Evolutionary conservation across 148 eudicot species (phyloP).

Genomic region (Camellia granthamiana): DNA sequence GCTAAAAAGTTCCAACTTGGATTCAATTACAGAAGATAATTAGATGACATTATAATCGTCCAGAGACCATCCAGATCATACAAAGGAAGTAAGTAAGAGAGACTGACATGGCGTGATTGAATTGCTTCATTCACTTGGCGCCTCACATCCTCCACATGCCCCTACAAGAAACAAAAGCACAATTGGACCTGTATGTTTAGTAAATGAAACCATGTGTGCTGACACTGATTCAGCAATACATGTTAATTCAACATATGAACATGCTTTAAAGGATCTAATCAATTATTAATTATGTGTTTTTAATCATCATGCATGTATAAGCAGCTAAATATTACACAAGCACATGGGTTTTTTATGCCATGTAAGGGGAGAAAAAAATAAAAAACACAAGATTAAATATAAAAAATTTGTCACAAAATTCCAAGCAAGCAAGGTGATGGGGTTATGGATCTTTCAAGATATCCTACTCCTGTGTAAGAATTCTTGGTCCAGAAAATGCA

Average conservation of each 20-base stretch:
- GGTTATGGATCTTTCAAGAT: not conserved
- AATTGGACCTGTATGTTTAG: not conserved
- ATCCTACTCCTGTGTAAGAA: not conserved
- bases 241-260: not conserved
- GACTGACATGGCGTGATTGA: conserved; percentile 77
- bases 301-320: not conserved
- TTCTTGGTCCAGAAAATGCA: not conserved
- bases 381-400: not conserved
- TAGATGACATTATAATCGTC: not conserved
- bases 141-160: conserved; percentile 69
- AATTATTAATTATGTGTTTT: not conserved
- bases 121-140: conserved; percentile 86
- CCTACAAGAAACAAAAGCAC: conserved; percentile 44
- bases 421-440: not conserved
- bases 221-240: not conserved
- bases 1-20: not conserved
- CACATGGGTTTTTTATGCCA: not conserved
- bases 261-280: conserved; percentile 2
- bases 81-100: conserved; percentile 17
- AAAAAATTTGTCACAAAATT: not conserved
- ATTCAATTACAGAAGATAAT: not conserved
- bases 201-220: not conserved
- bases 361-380: not conserved
- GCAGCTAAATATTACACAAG: not conserved
- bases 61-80: conserved; percentile 1